Evolutionary conservation across 805 yeast species (phyloP).

Genomic region (Torulaspora delbrueckii): DNA sequence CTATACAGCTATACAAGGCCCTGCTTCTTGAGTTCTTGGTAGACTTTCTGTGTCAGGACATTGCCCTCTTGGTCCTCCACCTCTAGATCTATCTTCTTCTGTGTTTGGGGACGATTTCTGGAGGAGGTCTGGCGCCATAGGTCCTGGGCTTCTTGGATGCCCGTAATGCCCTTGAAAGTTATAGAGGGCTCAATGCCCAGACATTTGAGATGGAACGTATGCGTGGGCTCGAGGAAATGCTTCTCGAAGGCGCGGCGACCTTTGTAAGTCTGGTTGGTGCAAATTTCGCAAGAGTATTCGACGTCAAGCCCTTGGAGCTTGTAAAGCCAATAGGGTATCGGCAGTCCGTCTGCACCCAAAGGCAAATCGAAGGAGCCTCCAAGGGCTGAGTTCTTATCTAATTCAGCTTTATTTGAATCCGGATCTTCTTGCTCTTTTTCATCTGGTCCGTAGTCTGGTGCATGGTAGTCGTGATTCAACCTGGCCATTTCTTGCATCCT

Average conservation of each 20-base stretch:
- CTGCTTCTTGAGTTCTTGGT: slow-evolving; percentile 79
- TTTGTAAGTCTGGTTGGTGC: slow-evolving; percentile 66
- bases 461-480: slow-evolving; percentile 33
- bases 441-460: slow-evolving; percentile 38
- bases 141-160: slow-evolving; percentile 60
- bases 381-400: slow-evolving; percentile 16
- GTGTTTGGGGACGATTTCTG: slow-evolving; percentile 8
- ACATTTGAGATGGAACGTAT: slow-evolving; percentile 65
- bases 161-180: slow-evolving; percentile 57
- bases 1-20: slow-evolving; percentile 53
- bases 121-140: slow-evolving; percentile 46
- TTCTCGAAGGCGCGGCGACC: slow-evolving; percentile 69
- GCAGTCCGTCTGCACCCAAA: slow-evolving; percentile 81
- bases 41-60: slow-evolving; percentile 79
- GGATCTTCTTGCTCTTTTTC: slow-evolving; percentile 38
- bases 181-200: slow-evolving; percentile 59
- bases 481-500: slow-evolving; percentile 50
- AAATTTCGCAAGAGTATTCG: slow-evolving; percentile 74
- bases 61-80: slow-evolving; percentile 93
- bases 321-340: slow-evolving; percentile 91
- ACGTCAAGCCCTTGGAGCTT: slow-evolving; percentile 81
- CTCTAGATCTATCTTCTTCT: slow-evolving; percentile 50
- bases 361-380: slow-evolving; percentile 50
- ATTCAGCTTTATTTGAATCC: slow-evolving; percentile 21
- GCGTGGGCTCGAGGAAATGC: slow-evolving; percentile 72